Evolutionary conservation across 129 eudicot genomes (phyloP), one percentile per base, ranked within the genome.

Genomic region (Chrysanthemum lavandulifolium): DNA sequence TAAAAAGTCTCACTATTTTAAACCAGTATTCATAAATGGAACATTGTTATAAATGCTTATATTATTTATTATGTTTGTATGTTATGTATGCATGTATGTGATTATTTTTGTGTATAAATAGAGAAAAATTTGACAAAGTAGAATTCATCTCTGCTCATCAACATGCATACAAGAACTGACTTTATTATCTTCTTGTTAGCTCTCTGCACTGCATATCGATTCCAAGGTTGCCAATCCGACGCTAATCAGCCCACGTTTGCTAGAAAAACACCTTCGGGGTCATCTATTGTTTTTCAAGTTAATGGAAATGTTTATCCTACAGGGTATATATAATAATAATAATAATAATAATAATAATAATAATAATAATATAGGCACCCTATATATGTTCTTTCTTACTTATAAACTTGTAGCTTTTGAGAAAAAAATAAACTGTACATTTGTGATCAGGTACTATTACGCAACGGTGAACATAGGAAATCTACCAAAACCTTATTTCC

Each of bases 401-500:
- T 33, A 33, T 33, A 33, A 33, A 33, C 6, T 31, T 33, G 40
- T 5, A 33, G 40, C 40, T 33, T 33, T 33, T 33, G 7, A 4
- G 8, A 13, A 1, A 13, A 60, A 60, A 14, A 33, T 14, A 64
- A 7, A 8, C 5, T 9, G 16, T 56, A 56, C 3, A 14, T 56
- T 56, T 64, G 52, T 59, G 65, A 59, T 59, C 23, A 89, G 96
- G 81, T 85, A 82, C 82, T 87, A 87, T 69, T 71, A 90, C 61
- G 90, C 78, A 29, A 76, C 88, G 5, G 73, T 90, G 68, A 81
- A 74, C 56, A 72, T 86, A 12, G 96, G 96, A 25, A 73, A 81
- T 29, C 94, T 94, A 66, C 86, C 97, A 48, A 81, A 75, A 73
- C 84, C 84, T 49, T 90, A 90, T 72, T 85, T 75, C 67, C 78